These are phyloP conservation scores for Arxiozyma heterogenica DNA, from an alignment of 1,139 yeast genomes.

Conservation along the genomic window DNA sequence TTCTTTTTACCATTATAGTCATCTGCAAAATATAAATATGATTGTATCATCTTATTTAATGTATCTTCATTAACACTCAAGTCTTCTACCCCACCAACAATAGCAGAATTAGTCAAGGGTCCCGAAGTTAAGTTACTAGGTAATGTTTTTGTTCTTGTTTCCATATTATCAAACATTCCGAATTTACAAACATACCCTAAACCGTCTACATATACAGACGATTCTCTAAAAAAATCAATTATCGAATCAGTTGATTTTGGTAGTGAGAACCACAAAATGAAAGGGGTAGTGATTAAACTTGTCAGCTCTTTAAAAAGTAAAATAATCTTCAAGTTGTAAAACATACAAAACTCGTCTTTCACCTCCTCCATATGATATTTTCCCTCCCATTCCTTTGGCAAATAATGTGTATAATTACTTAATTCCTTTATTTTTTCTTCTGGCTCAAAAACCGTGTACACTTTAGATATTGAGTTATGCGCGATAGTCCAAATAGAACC, in stretches of 20 bases:
- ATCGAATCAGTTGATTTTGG: constrained; percentile 66
- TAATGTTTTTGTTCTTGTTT: constrained; percentile 41
- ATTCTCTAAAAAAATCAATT: constrained; percentile 83
- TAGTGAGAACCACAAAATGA: constrained; percentile 73
- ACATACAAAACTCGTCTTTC: constrained; percentile 68
- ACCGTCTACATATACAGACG: constrained; percentile 85
- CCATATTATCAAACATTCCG: constrained; percentile 81
- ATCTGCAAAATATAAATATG: constrained; percentile 78
- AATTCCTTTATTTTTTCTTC: constrained; percentile 73
- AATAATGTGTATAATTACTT: constrained; percentile 79
- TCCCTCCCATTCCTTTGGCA: constrained; percentile 83
- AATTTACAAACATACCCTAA: constrained; percentile 88
- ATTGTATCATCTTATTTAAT: constrained; percentile 86
- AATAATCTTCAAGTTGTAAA: constrained; percentile 65
- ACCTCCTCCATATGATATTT: constrained; percentile 74
- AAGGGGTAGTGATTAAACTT: constrained; percentile 77
- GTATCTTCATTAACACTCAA: constrained; percentile 32
- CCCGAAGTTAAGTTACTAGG: constrained; percentile 2
- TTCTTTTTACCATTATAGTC: constrained; percentile 51
- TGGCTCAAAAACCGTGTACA: constrained; percentile 73
- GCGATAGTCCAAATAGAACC: constrained; percentile 78
- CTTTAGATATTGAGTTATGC: constrained; percentile 50
- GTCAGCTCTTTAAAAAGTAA: constrained; percentile 71
- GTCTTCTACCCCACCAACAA: constrained; percentile 8
- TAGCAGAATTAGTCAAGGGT: constrained; percentile 1